Evolutionary conservation across 164 flowering plant species (phyloP), one percentile per base, ranked within the genome.

Genomic region (Vitis rotundifolia): DNA sequence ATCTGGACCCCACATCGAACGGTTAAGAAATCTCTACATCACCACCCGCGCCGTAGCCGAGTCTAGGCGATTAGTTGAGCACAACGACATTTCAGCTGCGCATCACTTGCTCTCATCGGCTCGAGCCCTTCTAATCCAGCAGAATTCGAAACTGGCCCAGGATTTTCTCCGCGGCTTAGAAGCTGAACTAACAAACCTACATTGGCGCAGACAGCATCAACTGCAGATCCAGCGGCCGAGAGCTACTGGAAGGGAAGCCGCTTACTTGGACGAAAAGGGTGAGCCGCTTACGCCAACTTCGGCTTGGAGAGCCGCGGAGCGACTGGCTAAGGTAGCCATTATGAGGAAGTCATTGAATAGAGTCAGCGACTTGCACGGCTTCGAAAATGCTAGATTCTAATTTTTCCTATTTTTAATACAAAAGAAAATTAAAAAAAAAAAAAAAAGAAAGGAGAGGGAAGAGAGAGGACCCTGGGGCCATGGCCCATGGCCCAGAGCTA

Each of bases 251-350:
- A 50, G 63, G 51, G 47, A 60, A 18, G 59, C 47, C 54, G 67
- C 50, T 73, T 65, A 56, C 69, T 44, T 16, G 31, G 95, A 88
- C 59, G 97, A 91, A 65, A 83, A 80, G 58, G 89, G 88, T 0
- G 99, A 94, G 83, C 91, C 93, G 71, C 82, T 95, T 0, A 95
- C 99, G 70, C 98, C 97, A 60, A 85, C 92, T 0, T 90, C 99
- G 80, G 99, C 97, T 76, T 91, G 99, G 98, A 77, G 96, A 63
- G 96, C 96, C 59, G 97, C 98, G 8, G 97, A 95, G 85, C 82
- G 78, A 86, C 83, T 95, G 68, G 98, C 98, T 48, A 93, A 87
- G 67, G 88, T 93, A 3, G 94, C 98, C 11, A 81, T 79, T 29
- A 85, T 88, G 88, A 88, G 87, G 73, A 93, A 90, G 80, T 88